Percentiles rank a stretch among this genome's conserved stretches.
These are phyloP conservation scores for Diplodia intermedia DNA, from an alignment of 2,329 filamentous ascomycete genomes.

Conservation along the genomic window DNA sequence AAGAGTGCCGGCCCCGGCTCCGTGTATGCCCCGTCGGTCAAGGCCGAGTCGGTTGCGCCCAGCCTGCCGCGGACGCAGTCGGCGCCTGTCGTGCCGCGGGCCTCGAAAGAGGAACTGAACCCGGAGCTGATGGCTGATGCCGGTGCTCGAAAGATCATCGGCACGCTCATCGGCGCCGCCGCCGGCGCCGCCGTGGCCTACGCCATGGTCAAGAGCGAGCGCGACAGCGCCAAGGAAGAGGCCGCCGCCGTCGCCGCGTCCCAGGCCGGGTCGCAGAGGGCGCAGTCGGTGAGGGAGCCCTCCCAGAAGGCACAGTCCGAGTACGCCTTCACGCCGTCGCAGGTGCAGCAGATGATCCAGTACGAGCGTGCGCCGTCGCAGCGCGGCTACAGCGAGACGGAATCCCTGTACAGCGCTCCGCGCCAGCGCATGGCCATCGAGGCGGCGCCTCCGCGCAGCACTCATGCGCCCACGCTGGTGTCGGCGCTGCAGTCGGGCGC, in stretches of 20 bases:
- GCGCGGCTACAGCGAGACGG: slow-evolving; percentile 48
- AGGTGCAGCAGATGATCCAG: slow-evolving; percentile 33
- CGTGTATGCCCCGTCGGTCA: slow-evolving; percentile 39
- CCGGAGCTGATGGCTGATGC: slow-evolving; percentile 52
- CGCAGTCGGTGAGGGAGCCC: slow-evolving; percentile 12
- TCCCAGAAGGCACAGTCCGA: slow-evolving; percentile 22
- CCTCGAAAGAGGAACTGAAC: slow-evolving; percentile 40
- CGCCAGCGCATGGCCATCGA: slow-evolving; percentile 49
- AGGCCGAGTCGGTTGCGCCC: slow-evolving; percentile 35
- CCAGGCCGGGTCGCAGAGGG: slow-evolving; percentile 8
- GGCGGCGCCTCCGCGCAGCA: slow-evolving; percentile 44
- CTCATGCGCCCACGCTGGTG: slow-evolving; percentile 37
- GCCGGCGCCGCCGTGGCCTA: slow-evolving; percentile 80
- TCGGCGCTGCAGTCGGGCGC: slow-evolving; percentile 31
- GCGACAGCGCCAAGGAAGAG: slow-evolving; percentile 55
- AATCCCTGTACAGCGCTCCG: slow-evolving; percentile 36
- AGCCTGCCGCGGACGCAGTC: slow-evolving; percentile 44
- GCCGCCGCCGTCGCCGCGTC: slow-evolving; percentile 35
- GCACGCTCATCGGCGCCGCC: slow-evolving; percentile 78
- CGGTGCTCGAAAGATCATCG: slow-evolving; percentile 70
- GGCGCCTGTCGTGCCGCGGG: slow-evolving; percentile 41
- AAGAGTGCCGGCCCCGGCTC: slow-evolving; percentile 34
- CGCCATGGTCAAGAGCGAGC: slow-evolving; percentile 70
- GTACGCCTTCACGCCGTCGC: slow-evolving; percentile 23
- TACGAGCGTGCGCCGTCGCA: slow-evolving; percentile 36